Conservation (phyloP, 768 basidiomycete species). For the Ramaria sp. region DNA sequence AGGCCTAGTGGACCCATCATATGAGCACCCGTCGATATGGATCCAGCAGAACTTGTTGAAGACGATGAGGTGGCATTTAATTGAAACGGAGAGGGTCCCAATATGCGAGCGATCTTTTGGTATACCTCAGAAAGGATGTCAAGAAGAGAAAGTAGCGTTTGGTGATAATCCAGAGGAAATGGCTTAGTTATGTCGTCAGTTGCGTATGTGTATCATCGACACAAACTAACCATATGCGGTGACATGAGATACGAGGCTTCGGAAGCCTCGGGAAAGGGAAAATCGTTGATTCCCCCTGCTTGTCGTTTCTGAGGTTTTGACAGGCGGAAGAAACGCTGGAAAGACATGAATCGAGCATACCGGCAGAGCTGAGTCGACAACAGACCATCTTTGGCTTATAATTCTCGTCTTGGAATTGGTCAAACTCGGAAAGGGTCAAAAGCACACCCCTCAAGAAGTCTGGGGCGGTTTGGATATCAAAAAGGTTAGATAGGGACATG, state of each 20-base stretch:
- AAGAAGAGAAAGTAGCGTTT: slow-evolving; percentile 78
- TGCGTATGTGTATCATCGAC: not conserved
- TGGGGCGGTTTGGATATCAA: slow-evolving; percentile 71
- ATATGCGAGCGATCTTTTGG: slow-evolving; percentile 72
- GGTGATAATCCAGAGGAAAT: slow-evolving; percentile 83
- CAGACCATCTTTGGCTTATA: slow-evolving; percentile 62
- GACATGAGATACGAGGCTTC: slow-evolving; percentile 63
- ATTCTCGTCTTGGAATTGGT: slow-evolving; percentile 66
- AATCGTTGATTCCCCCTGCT: slow-evolving; percentile 43
- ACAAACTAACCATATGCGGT: slow-evolving; percentile 57
- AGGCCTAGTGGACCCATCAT: slow-evolving; percentile 68
- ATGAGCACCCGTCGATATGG: slow-evolving; percentile 45
- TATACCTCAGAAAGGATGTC: slow-evolving; percentile 87
- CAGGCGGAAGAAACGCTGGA: slow-evolving; percentile 45
- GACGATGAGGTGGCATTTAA: slow-evolving; percentile 18
- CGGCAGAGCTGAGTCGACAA: slow-evolving; percentile 2
- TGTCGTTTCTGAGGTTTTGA: slow-evolving; percentile 46
- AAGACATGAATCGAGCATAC: not conserved
- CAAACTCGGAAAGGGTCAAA: slow-evolving; percentile 65
- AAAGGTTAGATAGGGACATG: slow-evolving; percentile 72
- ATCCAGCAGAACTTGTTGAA: not conserved
- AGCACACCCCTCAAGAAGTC: slow-evolving; percentile 72
- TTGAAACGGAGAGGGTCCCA: slow-evolving; percentile 73
- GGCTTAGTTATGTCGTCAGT: slow-evolving; percentile 37
- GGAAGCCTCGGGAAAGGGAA: slow-evolving; percentile 38